Conservation (phyloP, 495 filamentous ascomycete species). For the Pyronema omphalodes region DNA sequence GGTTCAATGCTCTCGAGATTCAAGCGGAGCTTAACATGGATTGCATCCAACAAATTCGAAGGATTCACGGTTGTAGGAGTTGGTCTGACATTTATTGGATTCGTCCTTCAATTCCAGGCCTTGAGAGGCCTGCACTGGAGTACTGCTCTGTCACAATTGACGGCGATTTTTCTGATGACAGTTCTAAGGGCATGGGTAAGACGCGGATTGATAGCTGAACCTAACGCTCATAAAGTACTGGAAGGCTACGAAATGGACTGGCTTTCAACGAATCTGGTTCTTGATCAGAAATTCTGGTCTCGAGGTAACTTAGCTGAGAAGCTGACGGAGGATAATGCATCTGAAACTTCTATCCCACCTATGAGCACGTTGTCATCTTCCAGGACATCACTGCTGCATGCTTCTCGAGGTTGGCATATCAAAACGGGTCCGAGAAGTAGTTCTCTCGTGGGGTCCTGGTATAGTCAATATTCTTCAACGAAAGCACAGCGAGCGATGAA, state of each 20-base stretch:
- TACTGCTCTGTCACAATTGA: constrained; percentile 14
- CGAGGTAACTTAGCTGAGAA: background rate
- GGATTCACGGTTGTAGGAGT: constrained; percentile 14
- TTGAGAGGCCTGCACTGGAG: constrained; percentile 15
- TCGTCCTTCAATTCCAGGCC: constrained; percentile 21
- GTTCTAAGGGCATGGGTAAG: constrained; percentile 9
- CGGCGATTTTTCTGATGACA: constrained; percentile 13
- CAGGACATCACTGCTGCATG: too few relatives aligned
- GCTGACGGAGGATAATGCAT: background rate
- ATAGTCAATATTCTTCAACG: too few relatives aligned
- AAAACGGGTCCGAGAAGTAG: background rate
- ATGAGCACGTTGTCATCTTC: background rate
- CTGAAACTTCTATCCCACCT: too few relatives aligned
- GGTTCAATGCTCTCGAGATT: too few relatives aligned
- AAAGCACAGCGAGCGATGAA: background rate
- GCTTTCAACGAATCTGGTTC: constrained; percentile 6
- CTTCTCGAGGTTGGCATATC: background rate
- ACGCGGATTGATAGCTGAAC: constrained; percentile 6
- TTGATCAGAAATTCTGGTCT: background rate
- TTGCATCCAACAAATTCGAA: background rate
- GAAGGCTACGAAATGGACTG: constrained; percentile 19
- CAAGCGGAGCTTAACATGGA: background rate
- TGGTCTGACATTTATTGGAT: constrained; percentile 12
- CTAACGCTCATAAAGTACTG: background rate
- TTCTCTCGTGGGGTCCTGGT: background rate